Evolutionary conservation across 2,329 filamentous ascomycete genomes (phyloP).

Genomic region (Curvularia spicifera): DNA sequence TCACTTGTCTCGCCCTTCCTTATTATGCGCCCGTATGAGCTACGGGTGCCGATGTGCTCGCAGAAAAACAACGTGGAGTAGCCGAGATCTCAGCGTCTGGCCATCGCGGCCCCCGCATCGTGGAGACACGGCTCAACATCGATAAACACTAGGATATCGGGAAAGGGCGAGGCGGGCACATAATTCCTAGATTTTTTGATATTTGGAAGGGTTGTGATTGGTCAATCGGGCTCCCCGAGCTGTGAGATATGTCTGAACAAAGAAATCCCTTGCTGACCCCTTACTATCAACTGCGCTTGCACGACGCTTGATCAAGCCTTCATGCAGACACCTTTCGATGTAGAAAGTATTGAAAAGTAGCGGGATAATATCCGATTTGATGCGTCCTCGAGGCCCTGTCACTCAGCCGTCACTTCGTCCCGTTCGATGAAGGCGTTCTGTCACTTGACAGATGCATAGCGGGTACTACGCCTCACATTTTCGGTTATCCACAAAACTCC

Average conservation of each 20-base stretch:
- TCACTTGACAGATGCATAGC: background rate
- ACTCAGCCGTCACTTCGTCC: background rate
- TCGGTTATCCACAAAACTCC: background rate
- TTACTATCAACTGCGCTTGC: constrained; percentile 4
- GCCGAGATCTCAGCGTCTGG: constrained; percentile 3
- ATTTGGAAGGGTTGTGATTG: background rate
- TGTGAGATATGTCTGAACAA: background rate
- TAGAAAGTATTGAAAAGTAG: background rate
- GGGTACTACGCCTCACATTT: background rate
- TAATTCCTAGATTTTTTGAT: background rate
- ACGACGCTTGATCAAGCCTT: constrained; percentile 1
- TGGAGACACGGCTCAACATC: background rate
- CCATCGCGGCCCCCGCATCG: constrained; percentile 1
- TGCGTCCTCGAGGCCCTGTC: background rate
- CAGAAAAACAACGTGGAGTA: constrained; percentile 4
- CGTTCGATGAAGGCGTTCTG: background rate
- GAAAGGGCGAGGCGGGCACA: background rate
- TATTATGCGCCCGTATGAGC: background rate
- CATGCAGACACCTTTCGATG: background rate
- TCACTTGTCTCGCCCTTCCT: background rate
- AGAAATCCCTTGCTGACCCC: constrained; percentile 11
- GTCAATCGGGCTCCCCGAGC: background rate
- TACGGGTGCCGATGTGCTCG: background rate
- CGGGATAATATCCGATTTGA: background rate
- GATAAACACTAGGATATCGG: background rate